Evolutionary conservation across 208 protist genomes (phyloP), one percentile per base, ranked within the genome.

Genomic region (Leishmania guyanensis): DNA sequence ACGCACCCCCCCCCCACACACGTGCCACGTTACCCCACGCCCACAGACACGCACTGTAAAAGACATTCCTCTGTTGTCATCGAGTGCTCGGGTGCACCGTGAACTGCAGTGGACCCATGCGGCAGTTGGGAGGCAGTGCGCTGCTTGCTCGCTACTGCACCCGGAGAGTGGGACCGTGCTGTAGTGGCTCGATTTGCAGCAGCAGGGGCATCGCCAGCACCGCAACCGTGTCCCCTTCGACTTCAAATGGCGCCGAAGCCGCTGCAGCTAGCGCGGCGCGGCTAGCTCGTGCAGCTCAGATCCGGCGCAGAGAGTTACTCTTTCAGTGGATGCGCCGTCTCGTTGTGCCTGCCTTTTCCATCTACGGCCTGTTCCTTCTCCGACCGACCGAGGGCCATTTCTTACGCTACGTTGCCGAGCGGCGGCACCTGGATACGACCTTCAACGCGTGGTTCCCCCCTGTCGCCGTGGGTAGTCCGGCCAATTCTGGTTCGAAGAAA

Each of bases 361-460:
- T 85, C 17, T 92, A 90, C 74, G 89, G 88, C 0, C 84, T 96
- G 17, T 91, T 93, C 72, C 48, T 96, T 51, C 56, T 91, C 3
- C 89, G 93, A 8, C 93, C 93, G 29, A 91, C 86, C 29, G 88
- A 96, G 78, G 93, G 93, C 3, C 93, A 96, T 76, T 96, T 96
- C 58, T 65, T 94, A 36, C 89, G 93, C 36, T 94, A 96, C 81
- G 54, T 94, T 46, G 91, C 90, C 5, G 91, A 94, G 84, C 89
- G 93, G 26, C 86, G 93, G 26, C 89, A 92, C 82, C 81, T 89
- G 58, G 93, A 96, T 29, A 16, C 84, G 3, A 20, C 64, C 14
- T 94, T 96, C 80, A 93, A 96, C 79, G 70, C 66, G 46, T 85
- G 91, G 54, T 94, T 94, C 62, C 91, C 90, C 0, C 90, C 88